Evolutionary conservation across 2,329 filamentous ascomycete species (phyloP).

Genomic region (Grosmannia clavigera): DNA sequence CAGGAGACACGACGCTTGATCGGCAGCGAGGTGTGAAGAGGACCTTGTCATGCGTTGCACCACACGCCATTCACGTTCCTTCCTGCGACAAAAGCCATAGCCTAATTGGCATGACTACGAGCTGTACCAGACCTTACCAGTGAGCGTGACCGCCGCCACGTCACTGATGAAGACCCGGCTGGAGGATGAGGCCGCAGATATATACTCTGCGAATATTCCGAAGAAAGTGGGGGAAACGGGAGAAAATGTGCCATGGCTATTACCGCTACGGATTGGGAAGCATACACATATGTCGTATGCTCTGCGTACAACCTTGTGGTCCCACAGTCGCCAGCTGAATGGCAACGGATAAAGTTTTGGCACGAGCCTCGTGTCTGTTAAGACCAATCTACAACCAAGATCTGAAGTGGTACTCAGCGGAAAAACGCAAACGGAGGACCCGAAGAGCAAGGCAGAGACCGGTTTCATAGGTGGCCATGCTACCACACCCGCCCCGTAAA

Average conservation of each 20-base stretch:
- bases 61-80: background rate
- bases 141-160: too few relatives aligned
- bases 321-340: background rate
- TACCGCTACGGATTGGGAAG: background rate
- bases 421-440: background rate
- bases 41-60: background rate
- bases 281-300: background rate
- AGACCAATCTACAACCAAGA: background rate
- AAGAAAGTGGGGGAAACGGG: background rate
- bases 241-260: background rate
- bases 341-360: background rate
- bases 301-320: background rate
- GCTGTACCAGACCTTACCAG: background rate
- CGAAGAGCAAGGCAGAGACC: background rate
- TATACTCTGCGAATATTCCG: background rate
- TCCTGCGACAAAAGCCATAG: background rate
- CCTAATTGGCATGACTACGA: background rate
- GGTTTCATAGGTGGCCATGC: background rate
- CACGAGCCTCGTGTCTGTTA: background rate
- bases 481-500: background rate
- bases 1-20: background rate
- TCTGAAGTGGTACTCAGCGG: background rate
- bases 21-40: background rate
- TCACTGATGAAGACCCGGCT: too few relatives aligned
- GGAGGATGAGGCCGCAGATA: background rate